Evolutionary conservation across 179 eudicot genomes (phyloP).

Genomic region (Pouteria campechiana): DNA sequence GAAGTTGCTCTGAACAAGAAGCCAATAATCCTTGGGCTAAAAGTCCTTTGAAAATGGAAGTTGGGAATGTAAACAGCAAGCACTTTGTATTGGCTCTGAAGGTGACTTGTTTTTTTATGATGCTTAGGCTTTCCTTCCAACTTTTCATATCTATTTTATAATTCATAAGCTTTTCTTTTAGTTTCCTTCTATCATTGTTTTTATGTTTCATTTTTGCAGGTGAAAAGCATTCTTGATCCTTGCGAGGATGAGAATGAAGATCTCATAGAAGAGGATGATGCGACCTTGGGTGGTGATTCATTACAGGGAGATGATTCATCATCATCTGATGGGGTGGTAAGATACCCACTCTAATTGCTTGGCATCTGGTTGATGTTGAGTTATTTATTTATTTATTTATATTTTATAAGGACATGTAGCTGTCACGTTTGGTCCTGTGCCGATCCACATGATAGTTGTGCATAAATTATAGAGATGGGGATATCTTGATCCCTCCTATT

Average conservation of each 20-base stretch:
- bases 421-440: too few relatives aligned
- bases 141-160: too few relatives aligned
- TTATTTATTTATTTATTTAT: neutral
- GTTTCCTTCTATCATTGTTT: too few relatives aligned
- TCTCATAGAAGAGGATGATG: constrained; percentile 46
- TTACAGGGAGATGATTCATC: constrained; percentile 43
- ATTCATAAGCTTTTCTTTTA: too few relatives aligned
- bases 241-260: constrained; percentile 85
- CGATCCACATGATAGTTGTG: too few relatives aligned
- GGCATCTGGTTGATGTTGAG: too few relatives aligned
- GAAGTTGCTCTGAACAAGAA: constrained; percentile 79
- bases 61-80: constrained; percentile 96
- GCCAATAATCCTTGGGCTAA: constrained; percentile 61
- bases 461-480: too few relatives aligned
- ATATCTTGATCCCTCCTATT: too few relatives aligned
- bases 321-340: constrained; percentile 73
- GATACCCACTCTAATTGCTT: neutral
- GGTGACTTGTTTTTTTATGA: constrained; percentile 20
- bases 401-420: neutral
- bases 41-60: constrained; percentile 87
- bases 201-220: constrained; percentile 52
- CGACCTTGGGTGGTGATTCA: constrained; percentile 80
- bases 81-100: constrained; percentile 81
- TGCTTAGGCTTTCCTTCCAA: too few relatives aligned
- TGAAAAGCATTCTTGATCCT: constrained; percentile 93